Conservation (phyloP, 371 early-diverging fungal species). For the Coemansia sp. region DNA sequence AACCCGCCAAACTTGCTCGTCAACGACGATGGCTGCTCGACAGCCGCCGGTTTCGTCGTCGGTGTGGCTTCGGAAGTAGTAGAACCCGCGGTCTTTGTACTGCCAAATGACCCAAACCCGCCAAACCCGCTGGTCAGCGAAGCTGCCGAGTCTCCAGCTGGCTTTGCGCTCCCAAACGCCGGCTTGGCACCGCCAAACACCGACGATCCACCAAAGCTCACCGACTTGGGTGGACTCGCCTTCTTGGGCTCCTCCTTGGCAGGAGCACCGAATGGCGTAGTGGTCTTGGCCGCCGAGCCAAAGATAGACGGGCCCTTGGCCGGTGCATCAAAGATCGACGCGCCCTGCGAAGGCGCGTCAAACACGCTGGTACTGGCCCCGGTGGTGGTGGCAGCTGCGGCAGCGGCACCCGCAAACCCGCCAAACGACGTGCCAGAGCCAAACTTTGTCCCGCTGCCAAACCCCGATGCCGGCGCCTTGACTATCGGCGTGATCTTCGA, state of each 20-base stretch:
- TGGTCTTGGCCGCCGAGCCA: background rate
- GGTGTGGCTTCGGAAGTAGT: background rate
- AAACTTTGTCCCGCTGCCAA: conserved; percentile 28
- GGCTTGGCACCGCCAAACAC: background rate
- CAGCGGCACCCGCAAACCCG: conserved; percentile 11
- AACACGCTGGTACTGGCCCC: conserved; percentile 26
- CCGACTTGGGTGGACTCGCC: background rate
- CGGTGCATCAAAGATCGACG: conserved; percentile 33
- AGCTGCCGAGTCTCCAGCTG: background rate
- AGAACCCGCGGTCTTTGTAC: too few species aligned
- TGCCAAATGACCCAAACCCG: background rate
- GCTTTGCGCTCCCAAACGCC: conserved; percentile 1
- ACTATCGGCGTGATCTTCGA: conserved; percentile 12
- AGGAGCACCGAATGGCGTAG: conserved; percentile 2
- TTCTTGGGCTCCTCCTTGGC: background rate
- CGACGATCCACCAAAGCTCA: conserved; percentile 1
- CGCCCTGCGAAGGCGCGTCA: conserved; percentile 15
- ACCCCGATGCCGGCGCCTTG: conserved; percentile 25
- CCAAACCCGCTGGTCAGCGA: background rate
- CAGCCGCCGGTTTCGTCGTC: background rate
- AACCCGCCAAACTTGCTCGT: background rate
- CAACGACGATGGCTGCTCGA: background rate
- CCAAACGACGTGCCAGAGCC: conserved; percentile 15
- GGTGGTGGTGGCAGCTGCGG: background rate
- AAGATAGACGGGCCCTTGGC: conserved; percentile 14